phyloP scores from a whole-genome alignment of 176 grass and related monocot genomes.

The Chrysopogon serrulatus region DNA sequence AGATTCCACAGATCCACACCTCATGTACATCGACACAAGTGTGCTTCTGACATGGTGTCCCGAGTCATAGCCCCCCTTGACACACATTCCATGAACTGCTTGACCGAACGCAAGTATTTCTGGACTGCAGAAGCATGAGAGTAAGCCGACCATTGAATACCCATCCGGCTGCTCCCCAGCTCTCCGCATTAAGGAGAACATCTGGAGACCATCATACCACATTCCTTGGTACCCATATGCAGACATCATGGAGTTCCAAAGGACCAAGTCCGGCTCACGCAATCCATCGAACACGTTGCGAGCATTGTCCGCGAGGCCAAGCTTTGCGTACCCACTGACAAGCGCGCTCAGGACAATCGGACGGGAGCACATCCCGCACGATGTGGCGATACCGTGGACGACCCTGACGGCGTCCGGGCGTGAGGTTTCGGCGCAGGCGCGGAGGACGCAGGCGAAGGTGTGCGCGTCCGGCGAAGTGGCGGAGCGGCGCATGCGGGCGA shows the following conservation, averaged over 20 bases:
- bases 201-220: conserved; percentile 46
- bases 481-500: conserved; percentile 41
- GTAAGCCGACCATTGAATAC: conserved; percentile 56
- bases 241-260: conserved; percentile 66
- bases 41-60: conserved; percentile 52
- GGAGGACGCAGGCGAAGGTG: conserved; percentile 70
- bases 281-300: conserved; percentile 38
- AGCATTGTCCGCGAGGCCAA: conserved; percentile 32
- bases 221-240: conserved; percentile 46
- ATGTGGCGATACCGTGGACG: conserved; percentile 7
- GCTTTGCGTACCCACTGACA: conserved; percentile 40
- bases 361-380: conserved; percentile 15
- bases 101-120: conserved; percentile 26
- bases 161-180: conserved; percentile 37
- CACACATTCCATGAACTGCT: conserved; percentile 46
- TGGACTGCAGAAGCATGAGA: conserved; percentile 44
- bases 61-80: conserved; percentile 54
- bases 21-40: conserved; percentile 60
- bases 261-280: conserved; percentile 39
- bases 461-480: conserved; percentile 33
- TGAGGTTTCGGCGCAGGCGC: conserved; percentile 47
- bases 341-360: conserved; percentile 38
- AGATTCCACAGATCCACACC: conserved; percentile 37
- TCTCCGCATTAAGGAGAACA: conserved; percentile 38
- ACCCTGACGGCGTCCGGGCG: conserved; percentile 6